A percentile compares a stretch with the other conserved stretches of the same genome.
phyloP scores from a whole-genome alignment of 2,329 filamentous ascomycete species.

The Biscogniauxia mediterranea region DNA sequence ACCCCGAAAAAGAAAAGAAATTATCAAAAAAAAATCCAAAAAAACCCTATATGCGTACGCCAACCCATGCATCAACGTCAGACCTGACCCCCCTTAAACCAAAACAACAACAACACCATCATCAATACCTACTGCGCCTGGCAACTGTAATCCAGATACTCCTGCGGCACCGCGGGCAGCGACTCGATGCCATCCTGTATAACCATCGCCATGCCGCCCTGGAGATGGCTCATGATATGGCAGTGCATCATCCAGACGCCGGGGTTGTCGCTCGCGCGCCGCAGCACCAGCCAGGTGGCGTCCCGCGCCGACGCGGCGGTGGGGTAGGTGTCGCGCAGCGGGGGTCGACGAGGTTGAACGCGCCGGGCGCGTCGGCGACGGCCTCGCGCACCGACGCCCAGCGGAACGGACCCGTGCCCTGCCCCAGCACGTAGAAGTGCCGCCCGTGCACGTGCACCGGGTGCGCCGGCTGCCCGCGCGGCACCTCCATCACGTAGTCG shows the following conservation, averaged over 20 bases:
- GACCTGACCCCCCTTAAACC: too few species aligned
- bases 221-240: conserved; percentile 53
- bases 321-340: conserved; percentile 48
- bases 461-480: conserved; percentile 43
- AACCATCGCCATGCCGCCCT: conserved; percentile 54
- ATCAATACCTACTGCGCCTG: background rate
- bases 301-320: conserved; percentile 34
- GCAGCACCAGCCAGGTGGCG: conserved; percentile 47
- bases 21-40: too few species aligned
- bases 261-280: conserved; percentile 52
- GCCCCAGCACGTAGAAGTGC: conserved; percentile 57
- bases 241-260: conserved; percentile 57
- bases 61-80: too few species aligned
- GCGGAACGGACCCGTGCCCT: conserved; percentile 48
- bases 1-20: too few species aligned
- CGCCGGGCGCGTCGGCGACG: conserved; percentile 40
- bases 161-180: conserved; percentile 41
- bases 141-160: conserved; percentile 29
- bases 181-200: conserved; percentile 47
- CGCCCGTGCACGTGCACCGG: conserved; percentile 65
- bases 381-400: conserved; percentile 56
- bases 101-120: too few species aligned
- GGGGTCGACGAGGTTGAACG: conserved; percentile 59
- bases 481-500: conserved; percentile 49
- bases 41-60: too few species aligned